Evolutionary conservation across 2,329 filamentous ascomycete species (phyloP).

Genomic region (Torrubiellomyces zombiae): DNA sequence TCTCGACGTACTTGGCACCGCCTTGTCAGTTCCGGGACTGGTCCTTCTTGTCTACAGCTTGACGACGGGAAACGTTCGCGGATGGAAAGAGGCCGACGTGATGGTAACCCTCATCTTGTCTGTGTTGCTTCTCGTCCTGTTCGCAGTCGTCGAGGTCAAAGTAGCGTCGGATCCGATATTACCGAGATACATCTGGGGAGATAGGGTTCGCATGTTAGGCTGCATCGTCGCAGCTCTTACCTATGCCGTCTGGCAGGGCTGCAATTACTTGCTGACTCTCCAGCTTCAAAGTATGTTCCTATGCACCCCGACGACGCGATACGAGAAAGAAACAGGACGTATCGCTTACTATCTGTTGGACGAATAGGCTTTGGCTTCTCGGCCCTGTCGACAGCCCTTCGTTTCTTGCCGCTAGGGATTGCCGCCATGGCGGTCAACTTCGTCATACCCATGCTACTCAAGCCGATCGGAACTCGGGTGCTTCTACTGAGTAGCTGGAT

Average conservation of each 20-base stretch:
- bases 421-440: conserved; percentile 5
- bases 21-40: conserved; percentile 3
- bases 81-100: conserved; percentile 3
- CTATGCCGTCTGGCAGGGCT: conserved; percentile 5
- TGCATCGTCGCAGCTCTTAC: conserved; percentile 4
- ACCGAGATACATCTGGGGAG: conserved; percentile 3
- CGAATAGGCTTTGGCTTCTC: conserved; percentile 5
- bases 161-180: conserved; percentile 3
- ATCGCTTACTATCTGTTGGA: neutral
- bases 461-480: conserved; percentile 1
- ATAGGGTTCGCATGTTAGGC: conserved; percentile 3
- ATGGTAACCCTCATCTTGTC: conserved; percentile 3
- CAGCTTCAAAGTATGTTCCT: conserved; percentile 4
- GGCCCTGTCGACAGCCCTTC: conserved; percentile 4
- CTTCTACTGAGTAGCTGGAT: conserved; percentile 4
- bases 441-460: conserved; percentile 2
- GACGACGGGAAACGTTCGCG: conserved; percentile 4
- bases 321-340: too few species aligned
- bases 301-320: too few species aligned
- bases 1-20: conserved; percentile 2
- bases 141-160: conserved; percentile 2
- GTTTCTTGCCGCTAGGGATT: conserved; percentile 5
- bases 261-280: conserved; percentile 5
- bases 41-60: conserved; percentile 4
- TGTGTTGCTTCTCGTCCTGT: conserved; percentile 2